Base-by-base conservation (phyloP, 176 grass and related monocot species). In the maize (Zea mays) region DNA sequence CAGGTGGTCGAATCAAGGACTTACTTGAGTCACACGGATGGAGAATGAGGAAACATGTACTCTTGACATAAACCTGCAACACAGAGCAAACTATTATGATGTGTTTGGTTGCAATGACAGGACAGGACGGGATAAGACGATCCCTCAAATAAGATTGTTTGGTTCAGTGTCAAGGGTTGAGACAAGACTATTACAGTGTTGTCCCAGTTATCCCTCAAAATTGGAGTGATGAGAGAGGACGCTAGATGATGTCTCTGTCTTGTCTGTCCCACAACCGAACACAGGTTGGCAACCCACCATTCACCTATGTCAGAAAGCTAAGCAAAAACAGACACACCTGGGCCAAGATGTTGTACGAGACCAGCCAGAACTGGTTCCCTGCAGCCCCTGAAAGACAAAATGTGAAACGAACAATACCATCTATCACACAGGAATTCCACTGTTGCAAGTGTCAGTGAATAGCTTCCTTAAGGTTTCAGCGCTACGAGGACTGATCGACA, bases 11-110 rank as follows among this genome's bases (percentile, higher is more conserved):
- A 43, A 36, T 27, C 12, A 81, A 68, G 62, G 75, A 62, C 76
- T 94, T 92, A 97, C 95, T 94, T 97, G 80, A 97, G 95, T 83
- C 87, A 97, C 16, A 87, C 86, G 74, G 95, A 88, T 57, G 95
- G 89, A 85, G 95, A 92, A 69, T 94, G 83, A 0, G 87, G 46
- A 97, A 97, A 85, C 78, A 86, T 2, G 89, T 61, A 74, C 95
- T 97, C 90, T 97, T 94, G 60, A 97, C 89, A 85, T 94, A 97
- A 86, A 84, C 81, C 94, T 97, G 82, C 59, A 65, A 43, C 16
- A 9, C 21, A 10, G 8, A 79, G 46, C 20, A 79, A 43, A 69
- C 69, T 14, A 37, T 59, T 48, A n/a, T n/a, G n/a, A n/a, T n/a
- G n/a, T n/a, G n/a, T n/a, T n/a, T n/a, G n/a, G n/a, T n/a, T n/a